Base-by-base conservation (phyloP, 768 basidiomycete species). In the Xerocomus potaroensis region DNA sequence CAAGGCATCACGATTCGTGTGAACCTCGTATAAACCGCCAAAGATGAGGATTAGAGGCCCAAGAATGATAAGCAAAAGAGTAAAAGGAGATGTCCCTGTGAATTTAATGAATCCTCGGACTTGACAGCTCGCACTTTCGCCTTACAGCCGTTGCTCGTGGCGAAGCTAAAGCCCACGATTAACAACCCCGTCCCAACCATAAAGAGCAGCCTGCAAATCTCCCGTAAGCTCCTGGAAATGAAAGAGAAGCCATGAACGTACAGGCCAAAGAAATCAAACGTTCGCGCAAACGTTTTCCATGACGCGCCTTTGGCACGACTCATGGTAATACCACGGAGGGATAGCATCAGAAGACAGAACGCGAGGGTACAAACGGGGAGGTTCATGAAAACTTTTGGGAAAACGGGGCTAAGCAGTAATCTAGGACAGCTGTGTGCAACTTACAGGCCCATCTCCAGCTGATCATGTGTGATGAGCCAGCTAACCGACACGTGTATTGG, bases 401-500 rank as follows among this genome's bases (percentile, higher is more conserved):
- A 40, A 41, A 43, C 38, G 23, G 41, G 41, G 48, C 57, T 59
- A 47, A 51, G 53, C 41, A 47, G 45, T n/a, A 39, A 51, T 44
- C 51, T 50, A 50, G 16, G 26, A 52, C 33, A 10, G 48, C 11
- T 18, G 18, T 49, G 15, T 22, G 26, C 30, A 16, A 75, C 89
- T 70, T 67, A 91, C 89, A 92, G 43, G 80, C 85, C 83, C 86
- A 91, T 76, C 90, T 75, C 89, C 89, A 92, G 57, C 72, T 80
- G 44, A 84, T 55, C 27, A 41, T 36, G 23, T 41, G 47, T 24
- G 58, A 57, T 21, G 58, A 50, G 45, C 63, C 63, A 45, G 66
- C 61, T 69, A 41, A 59, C 24, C 53, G 59, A 57, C 45, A 60
- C 43, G 49, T 7, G 55, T 36, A 48, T 56, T 41, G 55, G 51